Percentiles rank a stretch among this genome's conserved stretches.
Conservation (phyloP, 495 filamentous ascomycete genomes). For the Penicillium subrubescens region DNA sequence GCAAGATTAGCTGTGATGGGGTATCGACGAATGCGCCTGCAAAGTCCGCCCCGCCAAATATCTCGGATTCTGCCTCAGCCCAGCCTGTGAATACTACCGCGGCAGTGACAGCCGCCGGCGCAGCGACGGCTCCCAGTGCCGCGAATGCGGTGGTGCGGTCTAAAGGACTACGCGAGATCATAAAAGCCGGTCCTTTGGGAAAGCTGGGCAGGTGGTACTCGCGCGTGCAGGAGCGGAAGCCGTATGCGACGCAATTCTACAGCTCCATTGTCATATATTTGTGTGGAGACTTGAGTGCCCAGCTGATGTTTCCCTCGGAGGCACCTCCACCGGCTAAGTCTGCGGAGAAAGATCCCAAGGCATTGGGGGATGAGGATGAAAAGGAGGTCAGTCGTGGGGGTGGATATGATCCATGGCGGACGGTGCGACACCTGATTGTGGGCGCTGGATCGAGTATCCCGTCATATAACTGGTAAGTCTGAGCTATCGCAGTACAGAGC, state of each 20-base stretch:
- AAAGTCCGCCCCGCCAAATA: conserved; percentile 5
- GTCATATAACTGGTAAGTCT: conserved; percentile 70
- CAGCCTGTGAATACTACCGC: conserved; percentile 13
- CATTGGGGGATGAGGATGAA: conserved; percentile 4
- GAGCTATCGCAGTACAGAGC: neutral
- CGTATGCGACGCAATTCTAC: conserved; percentile 75
- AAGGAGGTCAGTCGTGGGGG: conserved; percentile 38
- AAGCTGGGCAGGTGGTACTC: conserved; percentile 58
- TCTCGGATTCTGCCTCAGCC: conserved; percentile 1
- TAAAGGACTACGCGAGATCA: conserved; percentile 59
- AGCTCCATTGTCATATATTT: conserved; percentile 78
- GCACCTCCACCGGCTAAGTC: conserved; percentile 15
- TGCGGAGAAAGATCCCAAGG: neutral
- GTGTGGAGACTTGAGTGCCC: conserved; percentile 78
- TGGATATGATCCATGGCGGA: conserved; percentile 71
- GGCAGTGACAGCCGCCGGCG: conserved; percentile 19
- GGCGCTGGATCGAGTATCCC: conserved; percentile 74
- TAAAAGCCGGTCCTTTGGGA: conserved; percentile 55
- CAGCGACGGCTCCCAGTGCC: conserved; percentile 31
- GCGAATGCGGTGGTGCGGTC: conserved; percentile 50
- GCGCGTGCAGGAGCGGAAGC: conserved; percentile 66
- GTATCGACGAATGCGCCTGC: neutral
- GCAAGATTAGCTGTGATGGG: conserved; percentile 8
- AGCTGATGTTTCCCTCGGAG: conserved; percentile 54
- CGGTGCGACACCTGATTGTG: conserved; percentile 70